Evolutionary conservation across 306 rosid species (phyloP), one percentile per base, ranked within the genome.

Genomic region (Rubus parviflorus): DNA sequence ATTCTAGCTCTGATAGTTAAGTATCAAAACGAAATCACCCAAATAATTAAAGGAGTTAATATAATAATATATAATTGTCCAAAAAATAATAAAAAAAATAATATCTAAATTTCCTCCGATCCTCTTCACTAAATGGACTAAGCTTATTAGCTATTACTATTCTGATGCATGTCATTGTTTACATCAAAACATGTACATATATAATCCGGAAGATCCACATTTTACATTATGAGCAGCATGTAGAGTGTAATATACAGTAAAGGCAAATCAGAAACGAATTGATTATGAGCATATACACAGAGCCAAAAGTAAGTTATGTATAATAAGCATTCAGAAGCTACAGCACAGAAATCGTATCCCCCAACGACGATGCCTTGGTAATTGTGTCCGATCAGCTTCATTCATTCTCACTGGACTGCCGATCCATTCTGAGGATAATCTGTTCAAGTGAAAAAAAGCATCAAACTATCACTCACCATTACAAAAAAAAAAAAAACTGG

Each of bases 391-490:
- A n/a, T 84, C 86, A 40, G 87, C 86, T n/a, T 75, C 84, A 56
- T 1, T 77, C 98, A 94, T 94, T 77, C 93, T 85, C 77, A 77
- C 92, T 0, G 98, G 98, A 77, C 98, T 94, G 73, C 98, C 96
- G 47, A 17, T 83, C 98, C 98, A 94, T 81, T 92, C 94, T 17
- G 76, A 22, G 2, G 83, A 70, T 52, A 94, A 85, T 83, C 98
- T 91, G 93, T 70, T 49, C 48, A 75, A 51, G 25, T 78, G 68
- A 41, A 52, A 74, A 25, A 45, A 72, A 30, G 40, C 51, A 16
- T 15, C 64, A 47, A 61, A 69, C 35, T 66, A 77, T 40, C 47
- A 73, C 62, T 48, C 43, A 48, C 47, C 77, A 40, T 74, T 48
- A 13, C 16, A 1, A 38, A 37, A 13, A 74, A 25, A 25, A 37